Evolutionary conservation across 306 rosid species (phyloP), one percentile per base, ranked within the genome.

Genomic region (Erythrophleum fordii): DNA sequence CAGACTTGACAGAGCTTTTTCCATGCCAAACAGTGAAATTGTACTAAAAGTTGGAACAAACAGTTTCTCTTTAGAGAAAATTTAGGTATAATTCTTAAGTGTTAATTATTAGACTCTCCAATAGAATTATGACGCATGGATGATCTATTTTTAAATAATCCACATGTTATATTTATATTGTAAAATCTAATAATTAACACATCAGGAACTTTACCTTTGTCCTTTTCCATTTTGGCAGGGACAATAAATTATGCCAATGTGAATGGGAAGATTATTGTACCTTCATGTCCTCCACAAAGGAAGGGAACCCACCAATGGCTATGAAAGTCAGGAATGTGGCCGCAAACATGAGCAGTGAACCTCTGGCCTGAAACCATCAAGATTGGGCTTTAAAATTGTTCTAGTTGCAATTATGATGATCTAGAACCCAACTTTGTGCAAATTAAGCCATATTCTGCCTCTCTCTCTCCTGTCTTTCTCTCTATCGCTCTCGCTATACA

Each of bases 281-380:
- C 88, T 89, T 87, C 89, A 89, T 89, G 44, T 89, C 92, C 77
- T 86, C 92, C 52, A 86, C 89, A 83, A 89, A 83, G 22, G 93
- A 88, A 65, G 93, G 86, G 75, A 90, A 90, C 16, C 90, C 93
- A 61, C 90, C 87, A 39, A 87, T 86, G 26, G 89, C 44, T 87
- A 90, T 88, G 81, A 90, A 86, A 28, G 89, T 86, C 11, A 90
- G 80, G 73, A 86, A 86, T 23, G 86, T 17, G 34, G 72, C 73
- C 0, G 84, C 78, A 67, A 73, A 90, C 79, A 59, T 69, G 66
- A 86, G 28, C 45, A 90, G 69, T 20, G 86, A 84, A 44, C 81
- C 80, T 75, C 91, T 80, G 26, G 81, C 88, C 93, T 90, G 88
- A 39, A 58, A 77, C 58, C 71, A 25, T 51, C 11, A 74, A 29